These are phyloP conservation scores for Asclepias syriaca DNA, from an alignment of 257 asterid species.

Conservation along the genomic window DNA sequence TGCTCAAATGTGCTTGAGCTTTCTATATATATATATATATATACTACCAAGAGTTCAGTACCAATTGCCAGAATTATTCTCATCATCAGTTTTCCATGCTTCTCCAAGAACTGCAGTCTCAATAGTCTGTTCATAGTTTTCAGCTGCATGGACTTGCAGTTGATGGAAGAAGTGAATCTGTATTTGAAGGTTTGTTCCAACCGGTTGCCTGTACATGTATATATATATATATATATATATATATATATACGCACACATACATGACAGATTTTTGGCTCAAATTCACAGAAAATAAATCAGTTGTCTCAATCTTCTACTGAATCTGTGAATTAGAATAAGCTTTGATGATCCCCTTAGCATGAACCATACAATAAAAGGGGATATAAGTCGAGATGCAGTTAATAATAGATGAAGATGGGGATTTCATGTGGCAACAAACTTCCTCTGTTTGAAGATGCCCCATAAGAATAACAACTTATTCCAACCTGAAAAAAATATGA, in stretches of 20 bases:
- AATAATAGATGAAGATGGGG: background rate
- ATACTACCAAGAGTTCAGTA: background rate
- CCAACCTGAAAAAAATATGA: slow-evolving; percentile 14
- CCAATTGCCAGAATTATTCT: background rate
- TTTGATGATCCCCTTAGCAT: background rate
- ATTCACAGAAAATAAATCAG: background rate
- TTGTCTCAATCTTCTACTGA: background rate
- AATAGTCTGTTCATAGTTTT: background rate
- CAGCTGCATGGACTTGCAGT: background rate
- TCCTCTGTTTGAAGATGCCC: slow-evolving; percentile 16
- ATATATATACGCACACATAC: background rate
- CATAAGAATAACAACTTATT: slow-evolving; percentile 21
- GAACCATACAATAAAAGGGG: too few species aligned
- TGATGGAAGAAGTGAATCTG: background rate
- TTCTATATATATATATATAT: background rate
- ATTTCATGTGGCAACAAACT: background rate
- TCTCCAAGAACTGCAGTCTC: background rate
- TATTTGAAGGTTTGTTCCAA: background rate
- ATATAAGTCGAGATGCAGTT: background rate
- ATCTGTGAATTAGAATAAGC: background rate
- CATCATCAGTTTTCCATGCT: background rate
- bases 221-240: too few species aligned
- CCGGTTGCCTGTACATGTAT: background rate
- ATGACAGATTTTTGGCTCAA: background rate
- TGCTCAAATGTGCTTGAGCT: background rate